Evolutionary conservation across 2,329 filamentous ascomycete species (phyloP), one percentile per base, ranked within the genome.

Genomic region (Lachnellula arida): DNA sequence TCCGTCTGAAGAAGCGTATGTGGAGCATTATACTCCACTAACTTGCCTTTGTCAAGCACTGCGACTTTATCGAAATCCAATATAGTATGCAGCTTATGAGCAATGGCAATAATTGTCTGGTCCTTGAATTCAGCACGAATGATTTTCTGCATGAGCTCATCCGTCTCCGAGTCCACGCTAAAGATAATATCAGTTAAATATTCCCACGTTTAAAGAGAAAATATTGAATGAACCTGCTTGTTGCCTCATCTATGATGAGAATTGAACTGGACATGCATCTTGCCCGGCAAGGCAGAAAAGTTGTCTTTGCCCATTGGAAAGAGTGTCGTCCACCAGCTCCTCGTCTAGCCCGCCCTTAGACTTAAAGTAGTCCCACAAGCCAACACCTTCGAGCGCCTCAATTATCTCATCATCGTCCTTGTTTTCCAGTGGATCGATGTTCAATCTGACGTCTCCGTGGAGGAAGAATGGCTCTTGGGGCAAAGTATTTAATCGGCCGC

Each of bases 311-410:
- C 78, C 78, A 25, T 74, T 71, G 0, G 75, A 78, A 5, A 76
- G 62, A 1, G 63, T 61, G 67, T 60, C 1, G 62, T 57, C 34
- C 89, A 88, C 3, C 82, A 84, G 70, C 93, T 96, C 46, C 97
- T 87, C 63, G 96, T 81, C 58, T 91, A 89, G 65, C 97, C 91
- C 0, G 85, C 89, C 72, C 93, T 72, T 72, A 75, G 9, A 17
- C 22, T 28, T 14, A 14, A 53, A n/a, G 28, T 32, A 34, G 14
- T 32, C 35, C 35, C 35, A 39, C n/a, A 50, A 22, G n/a, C 48
- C 48, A 7, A 50, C 48, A 15, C 25, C 32, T 51, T 48, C 78
- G 23, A 46, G 35, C 6, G 35, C 48, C 11, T 39, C 35, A 39
- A 39, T 39, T 11, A 39, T 9, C 51, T 53, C 32, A 25, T 15